Evolutionary conservation across 2,329 filamentous ascomycete species (phyloP).

Genomic region (Sordariomycetes sp.): DNA sequence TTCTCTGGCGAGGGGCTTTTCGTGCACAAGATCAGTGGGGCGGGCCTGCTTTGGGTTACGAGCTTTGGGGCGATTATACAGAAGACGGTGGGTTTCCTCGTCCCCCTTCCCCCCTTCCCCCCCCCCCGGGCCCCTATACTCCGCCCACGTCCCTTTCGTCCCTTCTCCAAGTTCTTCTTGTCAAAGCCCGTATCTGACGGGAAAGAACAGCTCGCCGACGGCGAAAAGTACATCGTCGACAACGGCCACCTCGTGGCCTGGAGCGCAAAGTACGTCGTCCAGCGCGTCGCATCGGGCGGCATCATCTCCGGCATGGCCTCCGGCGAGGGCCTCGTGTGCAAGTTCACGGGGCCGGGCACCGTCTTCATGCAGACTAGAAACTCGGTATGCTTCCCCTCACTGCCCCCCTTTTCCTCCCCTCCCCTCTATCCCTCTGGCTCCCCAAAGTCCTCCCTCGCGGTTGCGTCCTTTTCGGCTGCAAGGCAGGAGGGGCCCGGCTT

Average conservation of each 20-base stretch:
- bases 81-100: constrained; percentile 60
- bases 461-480: no score
- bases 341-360: constrained; percentile 82
- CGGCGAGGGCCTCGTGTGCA: constrained; percentile 84
- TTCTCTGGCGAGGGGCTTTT: constrained; percentile 90
- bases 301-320: constrained; percentile 78
- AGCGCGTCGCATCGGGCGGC: constrained; percentile 80
- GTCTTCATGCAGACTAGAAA: constrained; percentile 92
- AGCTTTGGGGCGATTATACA: constrained; percentile 91
- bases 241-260: constrained; percentile 91
- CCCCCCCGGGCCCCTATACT: background rate
- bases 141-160: background rate
- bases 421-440: background rate
- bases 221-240: constrained; percentile 83
- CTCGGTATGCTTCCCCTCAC: constrained; percentile 45
- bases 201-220: constrained; percentile 34
- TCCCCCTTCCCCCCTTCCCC: background rate
- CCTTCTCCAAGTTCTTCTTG: background rate
- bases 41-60: constrained; percentile 75
- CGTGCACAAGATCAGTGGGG: constrained; percentile 73
- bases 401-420: background rate
- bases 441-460: background rate
- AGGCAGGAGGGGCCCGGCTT: background rate
- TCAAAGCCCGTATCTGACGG: background rate
- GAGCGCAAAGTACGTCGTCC: constrained; percentile 90